These are phyloP conservation scores for Basidioascus undulatus DNA, from an alignment of 768 basidiomycete genomes.

Conservation along the genomic window DNA sequence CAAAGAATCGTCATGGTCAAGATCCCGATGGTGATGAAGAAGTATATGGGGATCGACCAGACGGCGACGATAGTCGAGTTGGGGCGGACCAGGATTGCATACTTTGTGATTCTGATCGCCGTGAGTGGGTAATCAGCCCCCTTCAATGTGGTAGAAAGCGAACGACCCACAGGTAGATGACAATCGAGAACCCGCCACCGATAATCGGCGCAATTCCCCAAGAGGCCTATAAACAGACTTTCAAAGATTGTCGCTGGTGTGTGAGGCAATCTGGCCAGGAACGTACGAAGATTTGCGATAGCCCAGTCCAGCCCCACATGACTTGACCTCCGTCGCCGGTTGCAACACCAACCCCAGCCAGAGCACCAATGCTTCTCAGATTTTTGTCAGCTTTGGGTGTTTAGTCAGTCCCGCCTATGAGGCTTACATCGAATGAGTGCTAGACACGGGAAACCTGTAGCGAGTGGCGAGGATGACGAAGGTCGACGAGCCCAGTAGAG, in stretches of 20 bases:
- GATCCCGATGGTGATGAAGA: slow-evolving; percentile 15
- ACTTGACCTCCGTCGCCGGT: slow-evolving; percentile 16
- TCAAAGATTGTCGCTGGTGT: too few relatives aligned
- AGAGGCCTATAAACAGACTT: too few relatives aligned
- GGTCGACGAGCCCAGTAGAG: slow-evolving; percentile 9
- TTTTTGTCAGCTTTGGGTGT: too few relatives aligned
- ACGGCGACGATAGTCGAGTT: slow-evolving; percentile 14
- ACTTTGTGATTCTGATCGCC: slow-evolving; percentile 16
- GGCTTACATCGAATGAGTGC: too few relatives aligned
- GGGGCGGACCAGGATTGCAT: slow-evolving; percentile 14
- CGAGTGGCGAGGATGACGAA: slow-evolving; percentile 15
- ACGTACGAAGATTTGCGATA: slow-evolving; percentile 16
- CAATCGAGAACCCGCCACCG: slow-evolving; percentile 14
- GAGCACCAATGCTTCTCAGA: slow-evolving; percentile 18
- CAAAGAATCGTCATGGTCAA: slow-evolving; percentile 20
- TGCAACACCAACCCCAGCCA: slow-evolving; percentile 19
- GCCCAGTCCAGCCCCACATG: slow-evolving; percentile 21
- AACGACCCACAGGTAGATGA: slow-evolving; percentile 15
- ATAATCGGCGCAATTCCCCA: slow-evolving; percentile 13
- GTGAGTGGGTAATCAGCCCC: too few relatives aligned
- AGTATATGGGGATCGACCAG: slow-evolving; percentile 16
- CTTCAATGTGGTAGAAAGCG: too few relatives aligned
- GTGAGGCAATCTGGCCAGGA: too few relatives aligned
- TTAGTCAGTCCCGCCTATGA: too few relatives aligned
- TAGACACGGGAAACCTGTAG: slow-evolving; percentile 19